These are phyloP conservation scores for Neurospora sp. DNA, from an alignment of 495 filamentous ascomycete genomes.

Conservation along the genomic window DNA sequence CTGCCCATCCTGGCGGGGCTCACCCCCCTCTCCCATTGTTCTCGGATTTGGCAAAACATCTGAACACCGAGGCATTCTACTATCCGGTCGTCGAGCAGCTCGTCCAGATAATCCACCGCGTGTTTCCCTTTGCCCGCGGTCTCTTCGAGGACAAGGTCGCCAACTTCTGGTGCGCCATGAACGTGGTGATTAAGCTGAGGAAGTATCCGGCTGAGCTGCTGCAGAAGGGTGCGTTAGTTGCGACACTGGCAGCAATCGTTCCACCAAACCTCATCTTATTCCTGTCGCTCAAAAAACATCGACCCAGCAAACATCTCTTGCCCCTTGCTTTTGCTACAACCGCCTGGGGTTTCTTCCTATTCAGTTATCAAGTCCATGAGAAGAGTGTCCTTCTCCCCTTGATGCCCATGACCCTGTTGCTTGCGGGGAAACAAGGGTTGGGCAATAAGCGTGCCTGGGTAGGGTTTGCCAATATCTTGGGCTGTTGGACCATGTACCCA, in stretches of 20 bases:
- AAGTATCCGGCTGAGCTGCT: constrained; percentile 55
- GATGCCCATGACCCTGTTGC: constrained; percentile 79
- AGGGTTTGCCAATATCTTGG: constrained; percentile 83
- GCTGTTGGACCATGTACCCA: constrained; percentile 89
- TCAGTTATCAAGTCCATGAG: constrained; percentile 95
- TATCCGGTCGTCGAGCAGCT: constrained; percentile 67
- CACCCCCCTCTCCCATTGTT: constrained; percentile 49
- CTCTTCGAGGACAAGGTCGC: constrained; percentile 98
- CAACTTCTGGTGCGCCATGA: constrained; percentile 91
- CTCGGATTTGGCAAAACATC: constrained; percentile 42
- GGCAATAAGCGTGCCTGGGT: constrained; percentile 76
- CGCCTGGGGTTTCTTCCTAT: constrained; percentile 95
- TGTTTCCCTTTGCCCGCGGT: constrained; percentile 89
- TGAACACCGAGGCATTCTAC: constrained; percentile 54
- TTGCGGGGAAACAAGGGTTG: constrained; percentile 67
- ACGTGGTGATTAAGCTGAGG: constrained; percentile 78
- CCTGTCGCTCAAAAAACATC: constrained; percentile 59
- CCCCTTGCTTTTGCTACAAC: constrained; percentile 69
- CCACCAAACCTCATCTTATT: constrained; percentile 73
- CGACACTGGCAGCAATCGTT: constrained; percentile 65
- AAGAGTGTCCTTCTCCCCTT: constrained; percentile 89
- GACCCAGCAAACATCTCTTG: constrained; percentile 61
- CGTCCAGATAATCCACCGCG: constrained; percentile 71
- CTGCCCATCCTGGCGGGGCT: constrained; percentile 35
- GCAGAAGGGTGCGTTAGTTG: constrained; percentile 64